Evolutionary conservation across 2,329 filamentous ascomycete genomes (phyloP).

Genomic region (Phyllosticta citriasiana): DNA sequence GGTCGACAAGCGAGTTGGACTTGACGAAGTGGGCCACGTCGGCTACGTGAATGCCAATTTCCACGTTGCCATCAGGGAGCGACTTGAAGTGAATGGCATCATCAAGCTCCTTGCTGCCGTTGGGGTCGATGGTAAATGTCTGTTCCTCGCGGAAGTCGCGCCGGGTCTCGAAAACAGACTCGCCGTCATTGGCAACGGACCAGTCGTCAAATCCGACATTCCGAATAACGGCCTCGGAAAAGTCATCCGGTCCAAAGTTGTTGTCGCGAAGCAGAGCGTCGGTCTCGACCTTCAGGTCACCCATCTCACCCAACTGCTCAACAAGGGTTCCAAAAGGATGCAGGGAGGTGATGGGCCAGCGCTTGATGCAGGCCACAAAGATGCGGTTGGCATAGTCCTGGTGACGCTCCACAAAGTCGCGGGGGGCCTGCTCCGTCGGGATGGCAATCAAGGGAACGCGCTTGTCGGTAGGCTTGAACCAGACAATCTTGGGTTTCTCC

Average conservation of each 20-base stretch:
- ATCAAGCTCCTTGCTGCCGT: constrained; percentile 77
- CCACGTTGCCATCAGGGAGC: constrained; percentile 72
- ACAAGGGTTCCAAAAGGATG: constrained; percentile 97
- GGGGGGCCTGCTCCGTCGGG: constrained; percentile 91
- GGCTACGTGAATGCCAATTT: constrained; percentile 89
- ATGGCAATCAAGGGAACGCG: constrained; percentile 96
- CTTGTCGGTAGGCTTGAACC: constrained; percentile 99
- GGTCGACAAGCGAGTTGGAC: constrained; percentile 85
- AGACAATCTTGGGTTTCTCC: constrained; percentile 99
- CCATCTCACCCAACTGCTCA: constrained; percentile 94
- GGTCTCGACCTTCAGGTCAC: constrained; percentile 93
- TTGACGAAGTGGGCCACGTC: constrained; percentile 97
- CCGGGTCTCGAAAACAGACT: constrained; percentile 60
- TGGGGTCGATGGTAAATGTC: constrained; percentile 86
- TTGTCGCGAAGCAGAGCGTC: constrained; percentile 95
- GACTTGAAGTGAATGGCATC: constrained; percentile 89
- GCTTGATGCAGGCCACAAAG: constrained; percentile 97
- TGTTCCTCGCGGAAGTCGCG: constrained; percentile 85
- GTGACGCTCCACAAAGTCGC: constrained; percentile 97
- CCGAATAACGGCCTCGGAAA: constrained; percentile 89
- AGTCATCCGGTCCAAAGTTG: constrained; percentile 96
- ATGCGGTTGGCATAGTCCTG: constrained; percentile 96
- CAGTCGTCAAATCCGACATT: constrained; percentile 89
- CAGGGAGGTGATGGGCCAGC: constrained; percentile 98
- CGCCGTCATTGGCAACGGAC: constrained; percentile 75